Base-by-base conservation (phyloP, 2,329 filamentous ascomycete genomes). In the Aspergillus calidoustus region DNA sequence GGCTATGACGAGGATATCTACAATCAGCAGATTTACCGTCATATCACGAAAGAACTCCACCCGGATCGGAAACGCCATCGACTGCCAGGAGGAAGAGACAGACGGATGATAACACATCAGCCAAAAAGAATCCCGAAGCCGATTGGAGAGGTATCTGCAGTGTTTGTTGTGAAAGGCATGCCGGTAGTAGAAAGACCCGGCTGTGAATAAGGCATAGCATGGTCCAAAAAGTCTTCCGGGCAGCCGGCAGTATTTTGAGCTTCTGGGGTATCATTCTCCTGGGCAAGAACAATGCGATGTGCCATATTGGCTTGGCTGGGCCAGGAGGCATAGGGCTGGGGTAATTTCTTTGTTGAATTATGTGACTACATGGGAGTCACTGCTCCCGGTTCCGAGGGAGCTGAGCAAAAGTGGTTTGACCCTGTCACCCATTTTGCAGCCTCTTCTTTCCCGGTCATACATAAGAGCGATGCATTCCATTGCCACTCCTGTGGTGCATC, bases 211-310 rank as follows among this genome's bases (percentile, higher is more conserved):
- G n/a, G 30, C 57, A 54, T 49, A 47, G 41, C 25, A 28, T 28
- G 6, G 3, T 19, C 22, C 17, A 50, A 51, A 51, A 60, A 25
- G 54, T 22, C 58, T 30, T 55, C 58, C 58, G 58, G 51, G 46
- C 5, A 17, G 43, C 58, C 58, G 58, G 34, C 28, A 19, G 15
- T 22, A 23, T 30, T 19, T 57, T 28, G 31, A 60, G 46, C 17
- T 54, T 25, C 41, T 19, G 41, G 43, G 23, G 15, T 34, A n/a
- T 8, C 30, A 5, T 23, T 30, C 22, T 41, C 34, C 34, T 41
- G 34, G 34, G 15, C 11, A 41, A 15, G 34, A 41, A 41, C 34
- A 41, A 41, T 17, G 9, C 4, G 34, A 41, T 41, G 15, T 41
- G 11, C 11, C 11, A 38, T 38, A 2, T 41, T 23, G 17, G 4